Evolutionary conservation across 495 filamentous ascomycete genomes (phyloP), one percentile per base, ranked within the genome.

Genomic region (Ramalina intermedia): DNA sequence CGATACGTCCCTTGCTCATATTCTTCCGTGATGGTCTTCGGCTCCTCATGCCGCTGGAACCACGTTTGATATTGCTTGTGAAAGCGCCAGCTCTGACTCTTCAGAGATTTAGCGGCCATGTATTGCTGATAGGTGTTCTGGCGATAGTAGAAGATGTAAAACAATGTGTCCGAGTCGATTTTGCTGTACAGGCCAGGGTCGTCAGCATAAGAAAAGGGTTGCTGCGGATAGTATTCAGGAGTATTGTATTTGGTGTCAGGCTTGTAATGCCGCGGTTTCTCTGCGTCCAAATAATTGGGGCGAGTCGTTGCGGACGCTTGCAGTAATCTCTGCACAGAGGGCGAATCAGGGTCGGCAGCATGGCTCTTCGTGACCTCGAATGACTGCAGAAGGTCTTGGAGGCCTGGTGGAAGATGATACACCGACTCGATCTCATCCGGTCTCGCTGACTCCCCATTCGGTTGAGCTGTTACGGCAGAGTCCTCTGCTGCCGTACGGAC

Each of bases 41-140:
- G 91, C 69, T 98, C 91, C 60, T 98, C 91, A 56, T 98, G 91
- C 37, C 91, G 75, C 65, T 98, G 91, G 54, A 98, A 98, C 91
- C 91, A 98, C 9, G 91, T 98, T 63, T 98, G 91, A 61, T 96
- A 98, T 62, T 96, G 91, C 68, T 96, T 98, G 63, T 98, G 91
- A 64, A 98, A 98, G 29, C 91, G 74, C 91, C 91, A 98, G 61
- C 91, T 96, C 64, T 96, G 90, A 52, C 84, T 82, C 60, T 96
- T 96, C 29, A 98, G 68, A 17, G 91, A 85, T 65, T 94, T 94
- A 5, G 93, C 91, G 0, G 91, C 86, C n/a, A 98, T 72, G 57
- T 87, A 96, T 61, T 98, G 91, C 59, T 96, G 88, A 60, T 94
- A 91, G 0, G 88, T 86, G 17, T 85, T 87, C 58, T 98, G 91